A percentile compares a stretch with the other conserved stretches of the same genome.
These are phyloP conservation scores for Macrocystidia cucumis DNA, from an alignment of 1,284 basidiomycete genomes.

Conservation along the genomic window DNA sequence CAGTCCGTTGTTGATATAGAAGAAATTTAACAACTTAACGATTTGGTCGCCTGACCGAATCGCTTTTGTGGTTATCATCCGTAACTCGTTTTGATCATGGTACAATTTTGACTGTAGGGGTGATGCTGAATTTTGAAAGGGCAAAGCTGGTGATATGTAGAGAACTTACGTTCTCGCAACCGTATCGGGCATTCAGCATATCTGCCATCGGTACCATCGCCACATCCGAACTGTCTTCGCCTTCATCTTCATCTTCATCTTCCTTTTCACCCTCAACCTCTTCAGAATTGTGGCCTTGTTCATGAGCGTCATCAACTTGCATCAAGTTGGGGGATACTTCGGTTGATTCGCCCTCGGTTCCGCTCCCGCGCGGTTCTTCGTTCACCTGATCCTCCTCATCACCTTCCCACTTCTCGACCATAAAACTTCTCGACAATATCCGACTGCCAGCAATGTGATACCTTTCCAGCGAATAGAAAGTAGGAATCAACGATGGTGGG, in stretches of 20 bases:
- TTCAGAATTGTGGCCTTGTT: constrained; percentile 18
- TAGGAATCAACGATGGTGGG: constrained; percentile 32
- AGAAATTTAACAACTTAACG: constrained; percentile 36
- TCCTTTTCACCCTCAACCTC: constrained; percentile 21
- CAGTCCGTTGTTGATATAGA: constrained; percentile 4
- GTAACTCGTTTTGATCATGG: constrained; percentile 65
- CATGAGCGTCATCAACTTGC: constrained; percentile 13
- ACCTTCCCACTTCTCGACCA: constrained; percentile 54
- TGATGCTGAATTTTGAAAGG: background rate
- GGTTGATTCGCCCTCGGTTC: constrained; percentile 44
- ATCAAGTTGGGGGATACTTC: constrained; percentile 14
- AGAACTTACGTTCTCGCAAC: constrained; percentile 72
- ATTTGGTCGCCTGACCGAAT: constrained; percentile 86
- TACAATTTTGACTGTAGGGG: constrained; percentile 71
- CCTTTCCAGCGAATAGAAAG: constrained; percentile 63
- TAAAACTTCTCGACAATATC: constrained; percentile 90
- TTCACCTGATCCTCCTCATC: constrained; percentile 19
- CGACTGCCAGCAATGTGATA: constrained; percentile 92
- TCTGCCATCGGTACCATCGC: constrained; percentile 98
- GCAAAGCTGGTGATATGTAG: constrained; percentile 1
- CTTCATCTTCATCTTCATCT: constrained; percentile 51
- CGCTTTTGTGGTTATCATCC: constrained; percentile 75
- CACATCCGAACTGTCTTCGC: constrained; percentile 62
- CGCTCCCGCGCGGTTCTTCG: constrained; percentile 24
- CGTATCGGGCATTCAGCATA: constrained; percentile 85